phyloP scores from a whole-genome alignment of 768 basidiomycete species.

The Mycena floridula region DNA sequence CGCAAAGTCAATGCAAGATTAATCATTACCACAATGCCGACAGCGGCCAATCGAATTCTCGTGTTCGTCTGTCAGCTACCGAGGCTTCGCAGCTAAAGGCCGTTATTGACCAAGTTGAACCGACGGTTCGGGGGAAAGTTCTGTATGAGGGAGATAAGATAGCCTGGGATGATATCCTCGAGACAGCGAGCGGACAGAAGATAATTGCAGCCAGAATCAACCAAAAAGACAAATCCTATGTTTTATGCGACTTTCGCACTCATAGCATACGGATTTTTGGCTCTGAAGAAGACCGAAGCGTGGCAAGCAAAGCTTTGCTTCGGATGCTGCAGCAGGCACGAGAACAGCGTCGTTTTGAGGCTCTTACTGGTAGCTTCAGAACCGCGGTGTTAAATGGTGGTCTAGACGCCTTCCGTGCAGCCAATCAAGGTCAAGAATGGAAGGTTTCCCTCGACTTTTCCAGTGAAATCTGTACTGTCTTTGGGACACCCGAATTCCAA shows the following conservation, averaged over 20 bases:
- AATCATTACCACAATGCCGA: background rate
- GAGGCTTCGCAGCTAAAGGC: constrained; percentile 11
- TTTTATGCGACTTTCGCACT: constrained; percentile 33
- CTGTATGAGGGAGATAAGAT: constrained; percentile 24
- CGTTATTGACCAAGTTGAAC: constrained; percentile 31
- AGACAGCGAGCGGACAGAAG: constrained; percentile 29
- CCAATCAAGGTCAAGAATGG: background rate
- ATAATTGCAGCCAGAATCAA: constrained; percentile 32
- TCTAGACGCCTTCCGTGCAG: constrained; percentile 28
- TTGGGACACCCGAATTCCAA: constrained; percentile 28
- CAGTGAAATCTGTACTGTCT: constrained; percentile 28
- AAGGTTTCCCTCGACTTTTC: constrained; percentile 20
- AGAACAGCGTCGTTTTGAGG: constrained; percentile 25
- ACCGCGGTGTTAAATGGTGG: constrained; percentile 33
- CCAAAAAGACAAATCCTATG: constrained; percentile 23
- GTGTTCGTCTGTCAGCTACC: constrained; percentile 27
- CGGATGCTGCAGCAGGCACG: constrained; percentile 35
- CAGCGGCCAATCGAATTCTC: constrained; percentile 11
- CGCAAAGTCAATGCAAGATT: background rate
- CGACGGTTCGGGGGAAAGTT: constrained; percentile 32
- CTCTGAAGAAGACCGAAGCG: constrained; percentile 17
- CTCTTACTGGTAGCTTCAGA: constrained; percentile 26
- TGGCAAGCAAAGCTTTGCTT: constrained; percentile 24
- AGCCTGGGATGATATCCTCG: constrained; percentile 45
- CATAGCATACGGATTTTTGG: constrained; percentile 37